These are phyloP conservation scores for Chlorella sp. DNA, from an alignment of 139 green algal genomes.

Conservation along the genomic window DNA sequence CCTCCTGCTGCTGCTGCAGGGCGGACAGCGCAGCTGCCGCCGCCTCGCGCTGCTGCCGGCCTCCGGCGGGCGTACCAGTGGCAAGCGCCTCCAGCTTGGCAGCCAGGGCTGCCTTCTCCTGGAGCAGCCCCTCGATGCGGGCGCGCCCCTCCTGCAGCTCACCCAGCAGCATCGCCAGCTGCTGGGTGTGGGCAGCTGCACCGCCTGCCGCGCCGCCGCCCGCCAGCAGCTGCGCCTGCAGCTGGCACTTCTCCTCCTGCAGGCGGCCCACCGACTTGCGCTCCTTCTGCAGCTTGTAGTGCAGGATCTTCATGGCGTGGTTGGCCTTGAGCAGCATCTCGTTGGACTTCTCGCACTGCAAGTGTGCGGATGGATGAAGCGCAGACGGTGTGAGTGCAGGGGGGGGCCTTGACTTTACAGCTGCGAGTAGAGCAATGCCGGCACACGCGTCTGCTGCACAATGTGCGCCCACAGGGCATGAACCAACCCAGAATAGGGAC, in stretches of 20 bases:
- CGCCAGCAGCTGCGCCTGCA: constrained; percentile 29
- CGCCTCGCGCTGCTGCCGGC: constrained; percentile 9
- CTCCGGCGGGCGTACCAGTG: neutral
- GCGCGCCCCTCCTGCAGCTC: constrained; percentile 17
- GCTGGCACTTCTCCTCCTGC: constrained; percentile 37
- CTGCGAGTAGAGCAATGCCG: neutral
- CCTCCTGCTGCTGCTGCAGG: constrained; percentile 20
- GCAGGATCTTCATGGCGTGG: constrained; percentile 40
- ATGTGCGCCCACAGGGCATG: too few species aligned
- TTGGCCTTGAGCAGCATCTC: constrained; percentile 38
- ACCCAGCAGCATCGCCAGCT: constrained; percentile 20
- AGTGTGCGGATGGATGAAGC: neutral
- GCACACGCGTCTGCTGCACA: neutral
- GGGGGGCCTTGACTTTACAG: neutral
- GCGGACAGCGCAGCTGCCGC: constrained; percentile 3
- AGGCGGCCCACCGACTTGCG: constrained; percentile 25
- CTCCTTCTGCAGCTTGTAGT: constrained; percentile 44
- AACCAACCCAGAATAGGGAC: neutral
- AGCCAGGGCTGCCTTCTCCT: constrained; percentile 11
- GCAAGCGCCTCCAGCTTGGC: constrained; percentile 4
- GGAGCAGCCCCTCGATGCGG: constrained; percentile 13
- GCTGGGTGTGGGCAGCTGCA: neutral
- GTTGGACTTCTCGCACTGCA: constrained; percentile 32
- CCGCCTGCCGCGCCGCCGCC: neutral
- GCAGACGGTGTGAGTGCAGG: too few species aligned